A percentile compares a stretch with the other conserved stretches of the same genome.
These are phyloP conservation scores for Hemileia vastatrix DNA, from an alignment of 1,284 basidiomycete genomes.

Conservation along the genomic window DNA sequence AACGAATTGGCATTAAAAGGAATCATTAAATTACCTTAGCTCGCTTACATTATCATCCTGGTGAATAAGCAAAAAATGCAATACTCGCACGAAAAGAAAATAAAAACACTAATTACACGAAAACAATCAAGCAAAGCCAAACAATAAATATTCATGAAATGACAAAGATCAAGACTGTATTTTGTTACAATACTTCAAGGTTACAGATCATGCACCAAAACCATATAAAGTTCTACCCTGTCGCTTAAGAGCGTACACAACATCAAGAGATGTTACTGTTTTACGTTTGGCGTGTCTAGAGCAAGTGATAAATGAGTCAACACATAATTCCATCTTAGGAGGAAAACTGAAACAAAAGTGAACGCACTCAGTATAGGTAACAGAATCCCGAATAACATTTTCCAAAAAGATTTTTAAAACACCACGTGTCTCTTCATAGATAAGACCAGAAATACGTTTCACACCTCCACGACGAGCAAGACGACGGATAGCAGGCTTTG, in stretches of 20 bases:
- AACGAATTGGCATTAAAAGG: too few species aligned
- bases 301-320: background rate
- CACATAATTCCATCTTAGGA: background rate
- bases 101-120: too few species aligned
- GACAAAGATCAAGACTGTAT: too few species aligned
- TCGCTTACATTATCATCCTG: too few species aligned
- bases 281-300: slow-evolving; percentile 92
- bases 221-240: slow-evolving; percentile 80
- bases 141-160: too few species aligned
- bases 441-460: slow-evolving; percentile 83
- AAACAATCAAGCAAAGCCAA: too few species aligned
- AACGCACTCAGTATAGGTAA: slow-evolving; percentile 70
- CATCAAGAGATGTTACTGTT: slow-evolving; percentile 76
- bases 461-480: slow-evolving; percentile 91
- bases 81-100: too few species aligned
- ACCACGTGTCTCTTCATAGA: slow-evolving; percentile 85
- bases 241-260: slow-evolving; percentile 67
- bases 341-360: background rate
- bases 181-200: background rate
- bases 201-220: slow-evolving; percentile 54
- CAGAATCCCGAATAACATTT: slow-evolving; percentile 69
- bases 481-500: slow-evolving; percentile 84
- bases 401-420: slow-evolving; percentile 64
- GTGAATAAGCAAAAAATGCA: too few species aligned
- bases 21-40: slow-evolving; percentile 84